Evolutionary conservation across 75 land plant species (phyloP).

Genomic region (Sequoiadendron giganteum): DNA sequence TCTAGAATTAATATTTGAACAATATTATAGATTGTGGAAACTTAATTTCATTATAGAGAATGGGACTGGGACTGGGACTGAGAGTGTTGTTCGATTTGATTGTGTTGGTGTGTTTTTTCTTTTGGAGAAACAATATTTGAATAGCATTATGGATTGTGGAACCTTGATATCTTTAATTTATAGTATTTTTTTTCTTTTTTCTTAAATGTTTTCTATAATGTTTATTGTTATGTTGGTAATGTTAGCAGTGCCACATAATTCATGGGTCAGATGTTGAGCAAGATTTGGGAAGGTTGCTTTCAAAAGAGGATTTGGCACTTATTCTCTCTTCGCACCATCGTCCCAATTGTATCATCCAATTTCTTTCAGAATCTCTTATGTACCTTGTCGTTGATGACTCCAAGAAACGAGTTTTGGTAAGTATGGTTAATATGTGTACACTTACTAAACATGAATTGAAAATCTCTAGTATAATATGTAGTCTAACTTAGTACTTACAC

Average conservation of each 20-base stretch:
- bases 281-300: constrained; percentile 27
- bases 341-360: constrained; percentile 51
- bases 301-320: constrained; percentile 32
- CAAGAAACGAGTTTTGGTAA: constrained; percentile 32
- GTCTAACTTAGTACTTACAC: neutral
- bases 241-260: constrained; percentile 47
- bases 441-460: neutral
- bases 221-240: neutral
- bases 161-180: too few relatives aligned
- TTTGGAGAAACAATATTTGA: too few relatives aligned
- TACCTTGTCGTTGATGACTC: constrained; percentile 24
- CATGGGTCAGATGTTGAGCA: constrained; percentile 36
- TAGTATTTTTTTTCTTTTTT: neutral
- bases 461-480: neutral
- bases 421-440: neutral
- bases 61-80: too few relatives aligned
- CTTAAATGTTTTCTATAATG: neutral
- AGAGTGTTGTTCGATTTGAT: too few relatives aligned
- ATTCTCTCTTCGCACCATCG: constrained; percentile 36
- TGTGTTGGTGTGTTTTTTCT: too few relatives aligned
- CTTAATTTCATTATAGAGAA: too few relatives aligned
- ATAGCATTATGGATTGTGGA: too few relatives aligned
- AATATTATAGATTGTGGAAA: too few relatives aligned
- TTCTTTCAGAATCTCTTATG: constrained; percentile 26
- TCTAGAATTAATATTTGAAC: too few relatives aligned